These are phyloP conservation scores for Phoenix dactylifera DNA, from an alignment of 176 grass and related monocot genomes.

Conservation along the genomic window DNA sequence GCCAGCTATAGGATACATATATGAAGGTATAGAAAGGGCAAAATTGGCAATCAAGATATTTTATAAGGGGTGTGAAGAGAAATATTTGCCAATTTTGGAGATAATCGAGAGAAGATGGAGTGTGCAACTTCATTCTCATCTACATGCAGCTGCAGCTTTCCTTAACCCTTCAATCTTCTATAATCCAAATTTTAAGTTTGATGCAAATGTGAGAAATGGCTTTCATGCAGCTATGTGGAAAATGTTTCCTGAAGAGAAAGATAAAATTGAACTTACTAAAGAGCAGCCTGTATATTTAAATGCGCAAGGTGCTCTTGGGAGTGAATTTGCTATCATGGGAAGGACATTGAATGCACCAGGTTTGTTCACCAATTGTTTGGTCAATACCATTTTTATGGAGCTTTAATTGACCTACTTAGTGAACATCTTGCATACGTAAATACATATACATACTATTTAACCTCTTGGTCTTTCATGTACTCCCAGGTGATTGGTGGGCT, in stretches of 20 bases:
- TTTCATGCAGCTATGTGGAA: constrained; percentile 26
- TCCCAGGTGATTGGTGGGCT: constrained; percentile 24
- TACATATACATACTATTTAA: neutral
- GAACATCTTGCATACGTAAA: neutral
- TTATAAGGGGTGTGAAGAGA: constrained; percentile 16
- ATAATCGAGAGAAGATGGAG: constrained; percentile 23
- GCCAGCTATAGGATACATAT: constrained; percentile 20
- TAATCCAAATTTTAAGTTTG: constrained; percentile 16
- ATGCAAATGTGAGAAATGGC: constrained; percentile 16
- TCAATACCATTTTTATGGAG: neutral
- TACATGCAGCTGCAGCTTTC: constrained; percentile 20
- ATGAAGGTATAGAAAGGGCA: constrained; percentile 17
- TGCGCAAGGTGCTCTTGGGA: constrained; percentile 21
- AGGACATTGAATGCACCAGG: constrained; percentile 20
- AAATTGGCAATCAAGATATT: constrained; percentile 16
- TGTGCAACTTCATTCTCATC: constrained; percentile 18
- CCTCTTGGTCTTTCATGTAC: neutral
- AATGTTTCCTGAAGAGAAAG: constrained; percentile 26
- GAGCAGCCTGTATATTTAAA: constrained; percentile 22
- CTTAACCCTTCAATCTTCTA: constrained; percentile 20
- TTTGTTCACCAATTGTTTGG: neutral
- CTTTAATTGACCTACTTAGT: neutral
- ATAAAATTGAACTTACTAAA: constrained; percentile 19
- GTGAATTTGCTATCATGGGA: constrained; percentile 25
- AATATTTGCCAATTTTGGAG: constrained; percentile 14